Evolutionary conservation across 192 early-diverging fungal genomes (phyloP).

Genomic region (Mortierella alpina): DNA sequence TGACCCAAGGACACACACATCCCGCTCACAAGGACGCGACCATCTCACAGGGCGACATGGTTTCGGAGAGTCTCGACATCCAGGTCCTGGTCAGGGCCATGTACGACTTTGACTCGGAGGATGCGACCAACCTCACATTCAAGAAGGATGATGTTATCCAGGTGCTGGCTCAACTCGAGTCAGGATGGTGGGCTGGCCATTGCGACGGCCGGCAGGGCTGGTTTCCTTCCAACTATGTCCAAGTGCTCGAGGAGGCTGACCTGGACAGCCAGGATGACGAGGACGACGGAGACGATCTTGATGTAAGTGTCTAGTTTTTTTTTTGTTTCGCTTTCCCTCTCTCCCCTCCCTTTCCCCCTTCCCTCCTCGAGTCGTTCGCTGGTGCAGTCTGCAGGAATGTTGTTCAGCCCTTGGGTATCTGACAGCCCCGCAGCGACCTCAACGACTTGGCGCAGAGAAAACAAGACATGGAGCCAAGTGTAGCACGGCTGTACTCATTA

Average conservation of each 20-base stretch:
- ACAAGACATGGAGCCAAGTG: no score
- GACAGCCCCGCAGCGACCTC: no score
- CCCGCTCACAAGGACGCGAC: neutral
- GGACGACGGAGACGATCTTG: slow-evolving; percentile 43
- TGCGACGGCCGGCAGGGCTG: slow-evolving; percentile 75
- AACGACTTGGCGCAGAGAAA: no score
- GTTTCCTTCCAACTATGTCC: slow-evolving; percentile 83
- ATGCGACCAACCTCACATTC: slow-evolving; percentile 79
- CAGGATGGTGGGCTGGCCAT: slow-evolving; percentile 91
- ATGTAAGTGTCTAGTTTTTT: slow-evolving; percentile 37
- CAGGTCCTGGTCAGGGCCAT: slow-evolving; percentile 70
- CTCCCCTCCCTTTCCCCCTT: neutral
- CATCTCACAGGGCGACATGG: slow-evolving; percentile 17
- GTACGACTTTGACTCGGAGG: slow-evolving; percentile 82
- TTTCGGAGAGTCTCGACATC: slow-evolving; percentile 40
- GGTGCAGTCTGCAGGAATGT: no score
- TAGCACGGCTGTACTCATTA: no score
- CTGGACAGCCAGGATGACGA: slow-evolving; percentile 46
- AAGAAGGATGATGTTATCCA: slow-evolving; percentile 81
- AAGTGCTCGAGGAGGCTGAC: slow-evolving; percentile 62
- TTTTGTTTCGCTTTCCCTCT: slow-evolving; percentile 13
- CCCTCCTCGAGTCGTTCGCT: neutral
- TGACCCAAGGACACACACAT: neutral
- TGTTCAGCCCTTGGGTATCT: no score
- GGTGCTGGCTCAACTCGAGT: slow-evolving; percentile 81